Evolutionary conservation across 345 rosid species (phyloP).

Genomic region (Nephelium lappaceum): DNA sequence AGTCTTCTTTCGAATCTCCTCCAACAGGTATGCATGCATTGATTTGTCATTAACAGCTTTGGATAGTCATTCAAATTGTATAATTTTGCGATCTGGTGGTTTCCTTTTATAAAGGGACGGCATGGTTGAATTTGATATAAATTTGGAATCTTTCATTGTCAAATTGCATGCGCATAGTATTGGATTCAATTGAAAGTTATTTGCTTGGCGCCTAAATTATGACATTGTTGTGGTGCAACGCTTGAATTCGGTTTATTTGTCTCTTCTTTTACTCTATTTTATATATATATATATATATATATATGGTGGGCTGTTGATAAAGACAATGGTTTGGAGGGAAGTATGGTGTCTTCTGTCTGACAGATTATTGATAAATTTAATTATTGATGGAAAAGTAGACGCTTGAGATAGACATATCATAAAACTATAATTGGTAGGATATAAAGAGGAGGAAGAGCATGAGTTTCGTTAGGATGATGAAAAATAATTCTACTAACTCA

Average conservation of each 20-base stretch:
- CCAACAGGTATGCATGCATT: slow-evolving; percentile 47
- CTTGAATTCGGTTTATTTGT: neutral
- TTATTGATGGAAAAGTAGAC: neutral
- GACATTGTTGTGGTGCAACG: neutral
- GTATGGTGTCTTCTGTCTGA: no score
- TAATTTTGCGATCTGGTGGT: slow-evolving; percentile 20
- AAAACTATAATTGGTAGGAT: neutral
- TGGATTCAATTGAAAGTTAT: neutral
- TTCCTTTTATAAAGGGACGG: neutral
- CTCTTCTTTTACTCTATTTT: neutral
- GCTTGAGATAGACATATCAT: neutral
- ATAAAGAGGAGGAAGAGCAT: neutral
- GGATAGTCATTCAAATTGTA: neutral
- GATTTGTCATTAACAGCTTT: neutral
- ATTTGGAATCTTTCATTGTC: neutral
- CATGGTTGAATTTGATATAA: neutral
- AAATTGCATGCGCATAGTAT: neutral
- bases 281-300: no score
- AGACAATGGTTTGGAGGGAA: no score
- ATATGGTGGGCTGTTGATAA: no score
- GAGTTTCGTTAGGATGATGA: neutral
- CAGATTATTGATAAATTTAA: no score
- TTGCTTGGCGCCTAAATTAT: neutral
- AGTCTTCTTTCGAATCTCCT: slow-evolving; percentile 73
- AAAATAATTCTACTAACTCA: no score